Evolutionary conservation across 2,329 filamentous ascomycete species (phyloP).

Genomic region (Alternaria arbusti): DNA sequence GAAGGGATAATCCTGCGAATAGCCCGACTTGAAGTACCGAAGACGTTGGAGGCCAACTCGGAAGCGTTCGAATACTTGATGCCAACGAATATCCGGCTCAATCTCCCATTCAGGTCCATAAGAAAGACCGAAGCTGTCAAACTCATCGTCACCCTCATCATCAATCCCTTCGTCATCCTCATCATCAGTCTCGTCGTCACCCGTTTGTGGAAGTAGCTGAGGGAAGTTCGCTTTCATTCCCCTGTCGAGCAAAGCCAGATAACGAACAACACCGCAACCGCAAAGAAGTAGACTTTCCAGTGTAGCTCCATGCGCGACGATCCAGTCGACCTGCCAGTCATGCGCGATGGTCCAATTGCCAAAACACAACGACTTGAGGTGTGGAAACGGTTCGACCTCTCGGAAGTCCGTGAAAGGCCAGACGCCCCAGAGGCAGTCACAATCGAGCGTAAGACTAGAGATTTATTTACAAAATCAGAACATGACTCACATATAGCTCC

Average conservation of each 20-base stretch:
- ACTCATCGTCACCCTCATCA: neutral
- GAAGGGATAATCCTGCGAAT: neutral
- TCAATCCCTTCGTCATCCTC: neutral
- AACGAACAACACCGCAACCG: conserved; percentile 49
- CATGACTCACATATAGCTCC: neutral
- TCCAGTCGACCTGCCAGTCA: conserved; percentile 57
- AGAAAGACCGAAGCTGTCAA: neutral
- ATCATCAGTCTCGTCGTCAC: neutral
- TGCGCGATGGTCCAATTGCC: conserved; percentile 54
- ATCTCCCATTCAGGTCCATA: neutral
- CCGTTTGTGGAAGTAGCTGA: neutral
- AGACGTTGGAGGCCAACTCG: conserved; percentile 9
- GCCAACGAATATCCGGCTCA: conserved; percentile 16
- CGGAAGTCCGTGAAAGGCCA: neutral
- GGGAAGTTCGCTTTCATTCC: neutral
- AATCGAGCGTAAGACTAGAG: neutral
- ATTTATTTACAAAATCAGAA: neutral
- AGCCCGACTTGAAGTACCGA: conserved; percentile 12
- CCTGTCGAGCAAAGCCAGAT: neutral
- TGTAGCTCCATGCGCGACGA: conserved; percentile 48
- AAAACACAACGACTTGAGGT: conserved; percentile 44
- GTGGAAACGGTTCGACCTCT: neutral
- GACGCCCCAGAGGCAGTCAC: neutral
- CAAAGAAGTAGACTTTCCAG: conserved; percentile 54
- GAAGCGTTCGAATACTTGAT: conserved; percentile 13